Percentiles rank a stretch among this genome's conserved stretches.
Conservation (phyloP, 805 yeast species). For the Wickerhamomyces canadensis region DNA sequence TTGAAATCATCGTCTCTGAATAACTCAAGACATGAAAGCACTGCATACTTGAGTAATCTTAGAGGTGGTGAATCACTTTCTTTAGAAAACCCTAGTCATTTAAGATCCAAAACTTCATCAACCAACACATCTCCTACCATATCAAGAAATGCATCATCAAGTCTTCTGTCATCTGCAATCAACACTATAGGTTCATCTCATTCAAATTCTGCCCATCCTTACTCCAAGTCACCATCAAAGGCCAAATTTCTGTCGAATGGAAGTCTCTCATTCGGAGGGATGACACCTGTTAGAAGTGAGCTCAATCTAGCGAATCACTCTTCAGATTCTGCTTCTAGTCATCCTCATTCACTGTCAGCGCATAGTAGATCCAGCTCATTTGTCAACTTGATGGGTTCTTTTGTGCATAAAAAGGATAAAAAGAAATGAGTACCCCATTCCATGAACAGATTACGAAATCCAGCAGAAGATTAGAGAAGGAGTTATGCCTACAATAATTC, state of each 20-base stretch:
- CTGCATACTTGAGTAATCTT: constrained; percentile 17
- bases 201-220: not conserved
- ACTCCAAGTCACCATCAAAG: constrained; percentile 11
- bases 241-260: constrained; percentile 1
- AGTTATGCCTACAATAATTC: no score
- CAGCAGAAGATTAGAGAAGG: no score
- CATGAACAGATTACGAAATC: not conserved
- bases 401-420: constrained; percentile 21
- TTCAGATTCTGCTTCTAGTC: no score
- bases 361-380: constrained; percentile 21
- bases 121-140: constrained; percentile 16
- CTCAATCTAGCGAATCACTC: constrained; percentile 4
- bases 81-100: not conserved
- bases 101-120: constrained; percentile 9
- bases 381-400: constrained; percentile 21
- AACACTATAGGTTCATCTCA: not conserved
- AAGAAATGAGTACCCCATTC: constrained; percentile 1
- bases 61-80: constrained; percentile 15
- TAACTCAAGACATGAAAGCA: constrained; percentile 24
- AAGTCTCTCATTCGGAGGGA: constrained; percentile 2
- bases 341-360: constrained; percentile 1
- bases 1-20: constrained; percentile 21
- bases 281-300: constrained; percentile 4
- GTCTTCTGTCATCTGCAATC: not conserved
- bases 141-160: constrained; percentile 17